A percentile compares a stretch with the other conserved stretches of the same genome.
These are phyloP conservation scores for Ceratorhiza oryzae-sativae DNA, from an alignment of 1,284 basidiomycete species.

Conservation along the genomic window DNA sequence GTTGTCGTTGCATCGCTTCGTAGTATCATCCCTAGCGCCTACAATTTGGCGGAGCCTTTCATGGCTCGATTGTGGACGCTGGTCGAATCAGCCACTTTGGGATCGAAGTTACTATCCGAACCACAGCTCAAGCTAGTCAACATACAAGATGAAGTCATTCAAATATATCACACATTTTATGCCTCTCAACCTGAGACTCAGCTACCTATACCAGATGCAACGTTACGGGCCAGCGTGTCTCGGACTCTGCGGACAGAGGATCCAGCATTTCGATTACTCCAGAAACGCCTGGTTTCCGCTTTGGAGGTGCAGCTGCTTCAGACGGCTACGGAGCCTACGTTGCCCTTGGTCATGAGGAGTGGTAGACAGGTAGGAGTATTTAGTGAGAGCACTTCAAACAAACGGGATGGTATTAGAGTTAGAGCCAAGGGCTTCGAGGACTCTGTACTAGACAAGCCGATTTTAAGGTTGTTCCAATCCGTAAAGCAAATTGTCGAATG, in stretches of 20 bases:
- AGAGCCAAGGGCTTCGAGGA: slow-evolving; percentile 10
- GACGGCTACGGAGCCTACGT: neutral
- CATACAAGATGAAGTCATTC: slow-evolving; percentile 17
- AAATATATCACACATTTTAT: neutral
- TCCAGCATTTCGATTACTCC: slow-evolving; percentile 13
- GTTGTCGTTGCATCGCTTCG: slow-evolving; percentile 9
- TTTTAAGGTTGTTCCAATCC: neutral
- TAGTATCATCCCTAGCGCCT: neutral
- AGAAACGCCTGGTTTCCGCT: slow-evolving; percentile 2
- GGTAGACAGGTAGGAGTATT: neutral
- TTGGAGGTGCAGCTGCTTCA: slow-evolving; percentile 8
- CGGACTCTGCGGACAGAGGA: slow-evolving; percentile 17
- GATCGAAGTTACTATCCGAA: neutral
- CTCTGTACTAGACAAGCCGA: neutral
- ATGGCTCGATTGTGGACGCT: slow-evolving; percentile 4
- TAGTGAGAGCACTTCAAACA: too few species aligned
- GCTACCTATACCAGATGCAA: neutral
- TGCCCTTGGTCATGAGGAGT: neutral
- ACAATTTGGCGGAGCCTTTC: neutral
- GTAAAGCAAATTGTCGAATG: neutral
- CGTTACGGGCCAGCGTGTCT: neutral
- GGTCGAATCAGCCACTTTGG: neutral
- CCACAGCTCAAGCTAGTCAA: slow-evolving; percentile 2
- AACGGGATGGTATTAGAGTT: neutral
- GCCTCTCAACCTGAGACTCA: neutral